These are phyloP conservation scores for Kodamaea jinghongensis DNA, from an alignment of 805 yeast species.

Conservation along the genomic window DNA sequence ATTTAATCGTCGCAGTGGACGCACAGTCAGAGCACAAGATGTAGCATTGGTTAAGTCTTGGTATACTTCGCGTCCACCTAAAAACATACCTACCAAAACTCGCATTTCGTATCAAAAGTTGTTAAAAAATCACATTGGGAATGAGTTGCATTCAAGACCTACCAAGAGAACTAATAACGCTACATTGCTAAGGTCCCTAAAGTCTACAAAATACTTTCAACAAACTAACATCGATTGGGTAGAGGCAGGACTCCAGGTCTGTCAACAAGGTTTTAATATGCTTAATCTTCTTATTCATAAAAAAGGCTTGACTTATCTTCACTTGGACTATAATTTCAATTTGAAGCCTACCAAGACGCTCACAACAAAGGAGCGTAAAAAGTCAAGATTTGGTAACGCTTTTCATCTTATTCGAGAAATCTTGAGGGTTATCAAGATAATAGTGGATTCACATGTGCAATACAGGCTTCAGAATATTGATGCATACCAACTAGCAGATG, in stretches of 20 bases:
- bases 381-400: conserved; percentile 94
- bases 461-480: conserved; percentile 87
- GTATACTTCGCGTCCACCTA: conserved; percentile 70
- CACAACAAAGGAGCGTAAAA: conserved; percentile 93
- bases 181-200: conserved; percentile 61
- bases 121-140: conserved; percentile 70
- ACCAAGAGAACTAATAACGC: conserved; percentile 44
- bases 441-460: conserved; percentile 94
- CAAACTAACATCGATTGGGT: conserved; percentile 96
- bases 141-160: conserved; percentile 53
- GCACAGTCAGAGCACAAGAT: conserved; percentile 80
- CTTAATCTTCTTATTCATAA: conserved; percentile 84
- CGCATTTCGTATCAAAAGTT: conserved; percentile 86
- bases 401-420: conserved; percentile 93
- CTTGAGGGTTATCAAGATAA: conserved; percentile 71
- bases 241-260: conserved; percentile 93
- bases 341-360: conserved; percentile 93
- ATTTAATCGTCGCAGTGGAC: conserved; percentile 71
- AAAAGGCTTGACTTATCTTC: conserved; percentile 87
- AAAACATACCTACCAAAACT: conserved; percentile 67
- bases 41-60: conserved; percentile 80
- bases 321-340: conserved; percentile 92
- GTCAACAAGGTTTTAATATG: conserved; percentile 93
- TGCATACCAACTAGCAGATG: conserved; percentile 93
- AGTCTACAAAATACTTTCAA: conserved; percentile 83